Percentiles rank a stretch among this genome's conserved stretches.
These are phyloP conservation scores for Starmerella kuoi DNA, from an alignment of 805 yeast genomes.

Conservation along the genomic window DNA sequence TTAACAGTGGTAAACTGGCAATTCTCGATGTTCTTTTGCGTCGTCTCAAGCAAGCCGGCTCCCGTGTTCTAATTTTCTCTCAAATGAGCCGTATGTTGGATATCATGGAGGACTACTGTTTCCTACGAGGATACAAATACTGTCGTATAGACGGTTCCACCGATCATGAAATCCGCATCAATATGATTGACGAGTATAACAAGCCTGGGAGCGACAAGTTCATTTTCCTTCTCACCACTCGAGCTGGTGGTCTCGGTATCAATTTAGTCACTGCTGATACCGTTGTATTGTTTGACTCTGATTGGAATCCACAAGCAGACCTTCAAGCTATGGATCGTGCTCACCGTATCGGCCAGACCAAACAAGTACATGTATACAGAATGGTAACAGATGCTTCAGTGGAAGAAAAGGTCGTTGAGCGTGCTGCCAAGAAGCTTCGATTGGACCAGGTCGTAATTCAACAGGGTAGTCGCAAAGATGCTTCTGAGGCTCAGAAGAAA, in stretches of 20 bases:
- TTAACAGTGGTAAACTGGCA: constrained; percentile 80
- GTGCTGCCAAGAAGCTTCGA: constrained; percentile 89
- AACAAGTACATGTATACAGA: constrained; percentile 84
- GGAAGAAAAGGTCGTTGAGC: constrained; percentile 88
- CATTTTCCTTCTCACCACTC: constrained; percentile 73
- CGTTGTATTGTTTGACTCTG: constrained; percentile 79
- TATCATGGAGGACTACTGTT: constrained; percentile 85
- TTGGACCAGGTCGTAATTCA: constrained; percentile 92
- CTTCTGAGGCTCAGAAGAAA: constrained; percentile 37
- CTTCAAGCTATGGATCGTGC: constrained; percentile 98
- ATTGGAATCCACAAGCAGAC: constrained; percentile 98
- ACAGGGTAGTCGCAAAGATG: constrained; percentile 49
- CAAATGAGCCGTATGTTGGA: constrained; percentile 89
- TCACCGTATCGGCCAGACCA: constrained; percentile 92
- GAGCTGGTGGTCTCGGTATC: constrained; percentile 96
- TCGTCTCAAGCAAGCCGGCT: constrained; percentile 61
- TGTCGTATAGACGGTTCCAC: constrained; percentile 93
- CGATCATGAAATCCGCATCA: constrained; percentile 80
- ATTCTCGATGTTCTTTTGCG: constrained; percentile 72
- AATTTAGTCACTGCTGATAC: constrained; percentile 86
- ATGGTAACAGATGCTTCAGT: constrained; percentile 93
- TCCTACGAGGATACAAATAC: constrained; percentile 67
- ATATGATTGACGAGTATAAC: constrained; percentile 87
- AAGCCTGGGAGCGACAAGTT: constrained; percentile 71
- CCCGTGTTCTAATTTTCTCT: constrained; percentile 80